Evolutionary conservation across 495 filamentous ascomycete species (phyloP), one percentile per base, ranked within the genome.

Genomic region (Jackrogersella minutella): DNA sequence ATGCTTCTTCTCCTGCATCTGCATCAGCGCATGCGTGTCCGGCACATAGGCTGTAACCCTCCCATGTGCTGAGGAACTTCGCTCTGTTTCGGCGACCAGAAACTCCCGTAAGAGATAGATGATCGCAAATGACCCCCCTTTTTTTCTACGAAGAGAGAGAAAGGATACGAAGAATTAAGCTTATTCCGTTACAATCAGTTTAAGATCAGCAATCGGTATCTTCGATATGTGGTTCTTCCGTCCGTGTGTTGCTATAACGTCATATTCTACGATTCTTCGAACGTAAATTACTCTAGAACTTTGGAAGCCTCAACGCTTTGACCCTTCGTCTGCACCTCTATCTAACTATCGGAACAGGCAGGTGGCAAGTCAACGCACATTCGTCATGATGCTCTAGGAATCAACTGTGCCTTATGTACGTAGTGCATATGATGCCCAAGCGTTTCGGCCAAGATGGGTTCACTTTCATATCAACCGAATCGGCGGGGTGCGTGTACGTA

Each of bases 1-100:
- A 5, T 31, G 34, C 30, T 36, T 49, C 34, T n/a, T 26, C 52
- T 54, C 46, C 63, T 68, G 52, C 65, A 58, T 68, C 40, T n/a
- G 26, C 26, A 30, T 30, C 39, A 58, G 44, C 43, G 34, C 34
- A 66, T 66, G 56, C 58, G 56, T 4, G 43, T 43, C 54, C 52
- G 57, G 56, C 52, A 58, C 58, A 54, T 57, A 47, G 19, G 43
- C 28, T 62, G 58, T 30, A 68, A 58, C 58, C 65, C 58, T 62
- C 28, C 65, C 58, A 62, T 68, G 46, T 68, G 65, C 47, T 41
- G 10, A 22, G 52, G 40, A 62, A 58, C n/a, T n/a, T n/a, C n/a
- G n/a, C n/a, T n/a, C n/a, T 21, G 26, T 21, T 39, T 52, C 8
- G 5, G 64, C 9, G 22, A 22, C 16, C 46, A 59, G n/a, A 30